These are phyloP conservation scores for Saccharomyces hybrid DNA, from an alignment of 1,139 yeast genomes.

Conservation along the genomic window DNA sequence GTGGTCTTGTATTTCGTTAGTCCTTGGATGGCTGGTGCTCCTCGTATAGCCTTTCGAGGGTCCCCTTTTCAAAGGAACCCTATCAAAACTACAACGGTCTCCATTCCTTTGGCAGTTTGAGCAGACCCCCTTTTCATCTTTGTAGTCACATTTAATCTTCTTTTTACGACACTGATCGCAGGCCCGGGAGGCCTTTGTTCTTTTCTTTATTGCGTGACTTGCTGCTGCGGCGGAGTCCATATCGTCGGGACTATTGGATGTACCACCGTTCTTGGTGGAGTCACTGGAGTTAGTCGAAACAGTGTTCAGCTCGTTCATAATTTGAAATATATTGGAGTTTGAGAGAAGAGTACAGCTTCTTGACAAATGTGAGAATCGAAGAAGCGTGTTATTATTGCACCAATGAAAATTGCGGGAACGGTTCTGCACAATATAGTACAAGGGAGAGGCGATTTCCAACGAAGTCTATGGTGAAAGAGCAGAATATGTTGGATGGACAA, in stretches of 20 bases:
- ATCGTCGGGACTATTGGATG: conserved; percentile 42
- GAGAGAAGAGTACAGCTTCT: background rate
- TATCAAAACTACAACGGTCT: conserved; percentile 34
- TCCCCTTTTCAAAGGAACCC: conserved; percentile 69
- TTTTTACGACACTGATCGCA: conserved; percentile 35
- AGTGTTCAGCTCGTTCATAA: conserved; percentile 5
- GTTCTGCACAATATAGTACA: background rate
- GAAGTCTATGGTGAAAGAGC: background rate
- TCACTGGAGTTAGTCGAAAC: conserved; percentile 9
- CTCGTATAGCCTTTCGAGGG: conserved; percentile 59
- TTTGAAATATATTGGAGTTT: conserved; percentile 1
- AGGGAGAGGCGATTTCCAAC: background rate
- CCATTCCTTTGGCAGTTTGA: conserved; percentile 25
- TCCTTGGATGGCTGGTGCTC: conserved; percentile 19
- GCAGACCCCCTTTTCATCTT: conserved; percentile 19
- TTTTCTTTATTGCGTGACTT: conserved; percentile 37
- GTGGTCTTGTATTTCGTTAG: conserved; percentile 33
- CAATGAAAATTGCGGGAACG: background rate
- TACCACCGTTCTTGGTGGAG: conserved; percentile 5
- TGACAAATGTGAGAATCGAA: background rate
- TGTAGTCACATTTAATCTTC: conserved; percentile 33
- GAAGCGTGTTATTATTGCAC: background rate
- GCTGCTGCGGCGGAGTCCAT: conserved; percentile 45
- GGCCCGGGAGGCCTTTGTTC: conserved; percentile 33
- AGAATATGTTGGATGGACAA: background rate